Evolutionary conservation across 1,284 basidiomycete genomes (phyloP), one percentile per base, ranked within the genome.

Genomic region (Stereum hirsutum): DNA sequence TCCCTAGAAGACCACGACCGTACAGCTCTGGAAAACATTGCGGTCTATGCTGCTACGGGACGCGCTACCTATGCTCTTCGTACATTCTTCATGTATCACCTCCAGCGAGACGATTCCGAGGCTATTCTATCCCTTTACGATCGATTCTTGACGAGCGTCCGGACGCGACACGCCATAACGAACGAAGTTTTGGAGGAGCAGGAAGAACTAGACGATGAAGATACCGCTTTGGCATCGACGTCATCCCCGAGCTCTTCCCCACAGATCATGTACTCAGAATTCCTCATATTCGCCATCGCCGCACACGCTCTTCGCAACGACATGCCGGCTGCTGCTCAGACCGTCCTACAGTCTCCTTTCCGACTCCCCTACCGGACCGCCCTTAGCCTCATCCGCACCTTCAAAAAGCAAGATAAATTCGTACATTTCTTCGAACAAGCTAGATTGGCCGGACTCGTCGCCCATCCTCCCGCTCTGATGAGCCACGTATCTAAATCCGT

Each of bases 231-330:
- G 15, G 33, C 33, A 4, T 35, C 33, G 15, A 35, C 33, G 15
- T 35, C 33, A 8, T 10, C 33, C 33, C 21, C 33, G 33, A 20
- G 15, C 33, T n/a, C 33, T 10, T 35, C 33, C 33, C 28, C 12
- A 31, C 15, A 11, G 28, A 31, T 31, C 19, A 21, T 36, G 25
- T 46, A 46, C 0, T 19, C 24, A 6, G 61, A 66, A 2, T 53
- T 80, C 30, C 59, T 82, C 27, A 62, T 81, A 26, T 64, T 67
- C 6, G 73, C 66, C 2, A 59, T 76, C 14, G 63, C 74, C n/a
- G 84, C 85, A 10, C 63, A 78, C 57, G 75, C 78, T 4, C 68
- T 76, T 55, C 60, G 62, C 27, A 60, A 74, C 52, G 64, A 69
- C 21, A 83, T 86, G 50, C 52, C 59, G 8, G 66, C 58, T 30